Conservation (phyloP, 306 rosid species). For the Lagenaria siceraria region DNA sequence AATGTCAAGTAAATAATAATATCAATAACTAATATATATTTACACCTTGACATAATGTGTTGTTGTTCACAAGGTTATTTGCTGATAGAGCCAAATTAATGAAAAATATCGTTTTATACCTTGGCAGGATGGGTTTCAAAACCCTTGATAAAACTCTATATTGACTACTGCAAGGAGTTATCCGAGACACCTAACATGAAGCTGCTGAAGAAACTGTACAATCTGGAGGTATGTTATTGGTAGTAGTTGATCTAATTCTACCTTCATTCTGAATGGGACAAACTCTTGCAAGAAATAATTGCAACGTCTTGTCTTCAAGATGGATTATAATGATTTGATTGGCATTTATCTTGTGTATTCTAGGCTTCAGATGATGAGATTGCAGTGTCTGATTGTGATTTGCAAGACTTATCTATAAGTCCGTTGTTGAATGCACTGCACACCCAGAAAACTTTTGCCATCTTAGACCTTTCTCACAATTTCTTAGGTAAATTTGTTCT, state of each 20-base stretch:
- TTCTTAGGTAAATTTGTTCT: conserved; percentile 42
- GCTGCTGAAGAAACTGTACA: conserved; percentile 71
- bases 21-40: not conserved
- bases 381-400: conserved; percentile 63
- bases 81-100: not conserved
- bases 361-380: conserved; percentile 91
- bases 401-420: conserved; percentile 79
- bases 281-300: not conserved
- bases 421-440: conserved; percentile 70
- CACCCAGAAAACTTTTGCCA: conserved; percentile 52
- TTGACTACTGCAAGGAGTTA: conserved; percentile 59
- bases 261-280: conserved; percentile 8
- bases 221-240: conserved; percentile 52
- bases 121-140: conserved; percentile 72
- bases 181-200: conserved; percentile 62
- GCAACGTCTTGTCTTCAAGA: not conserved
- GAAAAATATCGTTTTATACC: conserved; percentile 3
- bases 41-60: not conserved
- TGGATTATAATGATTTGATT: conserved; percentile 5
- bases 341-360: conserved; percentile 11
- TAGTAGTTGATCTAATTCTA: not conserved
- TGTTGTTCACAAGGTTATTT: not conserved
- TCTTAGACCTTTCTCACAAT: conserved; percentile 93
- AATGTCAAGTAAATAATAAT: not conserved
- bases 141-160: conserved; percentile 65